A percentile compares a stretch with the other conserved stretches of the same genome.
phyloP scores from a whole-genome alignment of 2,329 filamentous ascomycete genomes.

The Aspergillus sp. region DNA sequence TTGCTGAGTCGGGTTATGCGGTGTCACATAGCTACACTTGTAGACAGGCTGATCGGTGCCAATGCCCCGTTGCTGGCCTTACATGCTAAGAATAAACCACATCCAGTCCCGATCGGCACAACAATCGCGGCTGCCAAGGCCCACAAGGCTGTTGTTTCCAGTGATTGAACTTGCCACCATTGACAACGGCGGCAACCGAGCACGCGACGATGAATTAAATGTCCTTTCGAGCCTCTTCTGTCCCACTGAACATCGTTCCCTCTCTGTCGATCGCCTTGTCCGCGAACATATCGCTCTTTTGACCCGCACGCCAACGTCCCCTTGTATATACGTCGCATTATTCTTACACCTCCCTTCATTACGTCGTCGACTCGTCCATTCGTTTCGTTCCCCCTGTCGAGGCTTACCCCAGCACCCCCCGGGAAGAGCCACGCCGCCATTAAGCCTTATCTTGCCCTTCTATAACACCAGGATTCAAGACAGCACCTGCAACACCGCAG shows the following conservation, averaged over 20 bases:
- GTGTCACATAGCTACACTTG: no score
- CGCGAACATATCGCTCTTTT: neutral
- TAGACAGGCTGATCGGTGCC: no score
- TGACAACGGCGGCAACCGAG: constrained; percentile 1
- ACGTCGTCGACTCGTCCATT: neutral
- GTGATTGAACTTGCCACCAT: constrained; percentile 2
- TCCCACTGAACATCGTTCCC: neutral
- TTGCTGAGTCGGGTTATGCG: no score
- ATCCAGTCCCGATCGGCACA: neutral
- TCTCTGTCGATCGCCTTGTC: constrained; percentile 1
- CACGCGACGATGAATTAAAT: constrained; percentile 4
- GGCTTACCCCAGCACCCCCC: neutral
- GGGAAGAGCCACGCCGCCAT: neutral
- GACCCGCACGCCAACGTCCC: neutral
- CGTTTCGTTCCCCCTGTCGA: neutral
- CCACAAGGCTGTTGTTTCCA: constrained; percentile 4
- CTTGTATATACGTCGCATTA: neutral
- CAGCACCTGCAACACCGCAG: no score
- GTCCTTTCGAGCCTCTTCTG: neutral
- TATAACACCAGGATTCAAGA: neutral
- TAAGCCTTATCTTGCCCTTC: neutral
- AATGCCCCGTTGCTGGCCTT: neutral
- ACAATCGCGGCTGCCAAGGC: neutral
- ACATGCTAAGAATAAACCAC: neutral
- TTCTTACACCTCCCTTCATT: neutral